Evolutionary conservation across 2,329 filamentous ascomycete species (phyloP), one percentile per base, ranked within the genome.

Genomic region (Grosmannia serpens): DNA sequence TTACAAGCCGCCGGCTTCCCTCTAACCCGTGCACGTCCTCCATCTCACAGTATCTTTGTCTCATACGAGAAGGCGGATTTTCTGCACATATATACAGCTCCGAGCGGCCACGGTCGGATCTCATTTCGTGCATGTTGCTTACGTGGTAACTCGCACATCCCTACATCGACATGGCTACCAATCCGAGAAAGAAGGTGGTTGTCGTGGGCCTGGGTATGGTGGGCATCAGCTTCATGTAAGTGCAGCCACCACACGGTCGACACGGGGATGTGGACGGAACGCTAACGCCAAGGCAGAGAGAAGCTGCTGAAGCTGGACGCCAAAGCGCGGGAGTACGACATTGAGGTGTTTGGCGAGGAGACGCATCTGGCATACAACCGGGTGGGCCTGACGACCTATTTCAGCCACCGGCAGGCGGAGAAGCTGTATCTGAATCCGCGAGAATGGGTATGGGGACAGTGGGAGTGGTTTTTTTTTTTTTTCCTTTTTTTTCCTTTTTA

Each of bases 151-250:
- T 22, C 6, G 31, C 11, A 26, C 22, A 24, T 17, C 17, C 29
- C 22, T 13, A 22, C 13, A 44, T 11, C 56, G 55, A 24, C 22
- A 62, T 88, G 77, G 61, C 67, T 4, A 62, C 53, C 49, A 63
- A 58, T 13, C 61, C 73, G 61, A 75, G 82, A 62, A 89, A 88
- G 70, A 84, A 79, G 67, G 74, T 95, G 41, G 89, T 95, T 2
- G 84, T 95, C 44, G 89, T 95, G 46, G 91, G 91, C 11, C 73
- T 96, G 72, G 91, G 91, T 2, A 96, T 96, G 91, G 91, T 96
- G 51, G 89, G 87, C 46, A 87, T 94, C 64, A 85, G 88, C 49
- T 92, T 95, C 70, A 89, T 95, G 88, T 92, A 74, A 78, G 86
- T 77, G 11, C 1, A 47, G 44, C 5, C 26, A n/a, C 47, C 8